Conservation (phyloP, 768 basidiomycete species). For the Boletales sp. region DNA sequence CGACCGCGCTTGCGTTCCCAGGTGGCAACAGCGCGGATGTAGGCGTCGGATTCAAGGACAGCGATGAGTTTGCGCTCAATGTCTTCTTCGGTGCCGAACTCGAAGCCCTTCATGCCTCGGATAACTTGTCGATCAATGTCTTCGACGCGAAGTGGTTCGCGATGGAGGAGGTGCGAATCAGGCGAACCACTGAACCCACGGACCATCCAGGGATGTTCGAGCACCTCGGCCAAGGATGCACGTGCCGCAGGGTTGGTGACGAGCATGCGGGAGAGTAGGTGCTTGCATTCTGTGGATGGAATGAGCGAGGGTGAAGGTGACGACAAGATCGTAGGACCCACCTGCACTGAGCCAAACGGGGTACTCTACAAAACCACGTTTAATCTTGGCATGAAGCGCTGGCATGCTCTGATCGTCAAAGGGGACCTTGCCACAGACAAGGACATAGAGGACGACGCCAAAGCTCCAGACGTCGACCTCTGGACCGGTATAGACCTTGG, state of each 20-base stretch:
- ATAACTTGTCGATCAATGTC: slow-evolving; percentile 88
- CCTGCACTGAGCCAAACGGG: slow-evolving; percentile 95
- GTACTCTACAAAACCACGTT: slow-evolving; percentile 94
- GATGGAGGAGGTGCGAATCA: slow-evolving; percentile 79
- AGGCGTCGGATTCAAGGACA: slow-evolving; percentile 76
- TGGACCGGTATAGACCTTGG: slow-evolving; percentile 94
- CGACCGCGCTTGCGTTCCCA: slow-evolving; percentile 74
- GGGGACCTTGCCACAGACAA: slow-evolving; percentile 98
- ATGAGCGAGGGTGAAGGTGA: slow-evolving; percentile 8
- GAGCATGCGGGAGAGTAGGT: slow-evolving; percentile 90
- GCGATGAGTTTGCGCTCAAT: slow-evolving; percentile 71
- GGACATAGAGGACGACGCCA: slow-evolving; percentile 94
- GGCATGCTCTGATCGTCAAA: slow-evolving; percentile 99
- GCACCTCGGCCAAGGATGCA: slow-evolving; percentile 80
- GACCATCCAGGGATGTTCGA: slow-evolving; percentile 89
- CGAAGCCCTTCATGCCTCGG: slow-evolving; percentile 91
- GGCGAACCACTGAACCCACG: slow-evolving; percentile 82
- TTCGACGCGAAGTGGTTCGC: slow-evolving; percentile 84
- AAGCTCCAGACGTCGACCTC: slow-evolving; percentile 99
- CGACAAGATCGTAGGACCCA: slow-evolving; percentile 35
- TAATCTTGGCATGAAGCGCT: slow-evolving; percentile 97
- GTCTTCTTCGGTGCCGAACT: slow-evolving; percentile 87
- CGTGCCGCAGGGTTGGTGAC: slow-evolving; percentile 89
- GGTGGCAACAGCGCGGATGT: slow-evolving; percentile 63
- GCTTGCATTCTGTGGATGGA: slow-evolving; percentile 79